These are phyloP conservation scores for Podospora anserina DNA, from an alignment of 495 filamentous ascomycete species.

Conservation along the genomic window DNA sequence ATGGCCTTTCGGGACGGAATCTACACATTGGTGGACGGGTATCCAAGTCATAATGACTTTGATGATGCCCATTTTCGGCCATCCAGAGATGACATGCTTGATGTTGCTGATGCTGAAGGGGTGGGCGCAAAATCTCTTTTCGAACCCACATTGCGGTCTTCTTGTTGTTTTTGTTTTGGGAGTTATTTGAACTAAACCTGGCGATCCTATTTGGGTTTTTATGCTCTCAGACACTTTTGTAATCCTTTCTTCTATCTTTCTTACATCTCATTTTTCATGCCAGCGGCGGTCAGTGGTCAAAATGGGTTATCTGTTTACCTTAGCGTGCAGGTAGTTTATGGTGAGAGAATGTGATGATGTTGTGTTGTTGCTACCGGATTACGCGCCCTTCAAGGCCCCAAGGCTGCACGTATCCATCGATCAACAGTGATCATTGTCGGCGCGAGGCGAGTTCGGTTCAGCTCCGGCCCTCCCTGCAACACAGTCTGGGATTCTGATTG, in stretches of 20 bases:
- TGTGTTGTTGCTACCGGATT: not conserved
- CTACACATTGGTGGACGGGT: not conserved
- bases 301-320: conserved; percentile 19
- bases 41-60: not conserved
- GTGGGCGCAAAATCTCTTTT: conserved; percentile 5
- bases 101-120: not conserved
- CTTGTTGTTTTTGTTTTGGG: conserved; percentile 20
- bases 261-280: conserved; percentile 12
- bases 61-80: not conserved
- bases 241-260: conserved; percentile 24
- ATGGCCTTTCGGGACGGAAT: not conserved
- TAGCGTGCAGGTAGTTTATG: conserved; percentile 13
- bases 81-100: not conserved
- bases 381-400: not conserved
- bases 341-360: not conserved
- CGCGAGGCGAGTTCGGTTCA: not conserved
- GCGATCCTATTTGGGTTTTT: not conserved
- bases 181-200: conserved; percentile 23
- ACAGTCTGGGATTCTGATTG: not conserved
- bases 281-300: conserved; percentile 10
- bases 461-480: not conserved
- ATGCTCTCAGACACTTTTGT: conserved; percentile 6
- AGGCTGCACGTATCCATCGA: not conserved
- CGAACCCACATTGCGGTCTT: conserved; percentile 24
- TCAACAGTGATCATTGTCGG: not conserved